Conservation (phyloP, 441 rosid species). For the Pelargonium citronellum region DNA sequence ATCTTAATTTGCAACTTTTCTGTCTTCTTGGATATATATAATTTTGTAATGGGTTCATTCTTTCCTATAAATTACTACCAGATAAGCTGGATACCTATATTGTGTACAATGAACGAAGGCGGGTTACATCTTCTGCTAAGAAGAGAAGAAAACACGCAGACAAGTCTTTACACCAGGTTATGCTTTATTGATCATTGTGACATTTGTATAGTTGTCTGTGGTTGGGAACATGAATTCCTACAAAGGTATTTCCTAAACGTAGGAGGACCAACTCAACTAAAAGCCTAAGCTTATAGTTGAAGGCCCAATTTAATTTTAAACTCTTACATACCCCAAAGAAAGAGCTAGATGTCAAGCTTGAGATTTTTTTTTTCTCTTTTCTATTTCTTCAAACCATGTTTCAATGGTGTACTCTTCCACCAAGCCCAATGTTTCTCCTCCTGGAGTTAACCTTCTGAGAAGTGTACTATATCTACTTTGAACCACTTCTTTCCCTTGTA, state of each 20-base stretch:
- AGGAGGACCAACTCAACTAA: no score
- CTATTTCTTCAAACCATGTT: no score
- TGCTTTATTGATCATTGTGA: constrained; percentile 23
- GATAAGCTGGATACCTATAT: constrained; percentile 73
- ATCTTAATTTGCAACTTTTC: constrained; percentile 3
- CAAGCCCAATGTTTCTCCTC: no score
- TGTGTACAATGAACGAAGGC: constrained; percentile 75
- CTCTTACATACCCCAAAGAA: no score
- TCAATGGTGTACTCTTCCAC: no score
- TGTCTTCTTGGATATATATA: background rate
- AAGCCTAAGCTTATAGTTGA: no score
- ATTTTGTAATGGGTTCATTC: background rate
- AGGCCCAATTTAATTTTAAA: no score
- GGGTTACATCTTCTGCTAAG: constrained; percentile 90
- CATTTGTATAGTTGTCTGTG: background rate
- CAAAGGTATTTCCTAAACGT: background rate
- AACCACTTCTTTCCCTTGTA: constrained; percentile 2
- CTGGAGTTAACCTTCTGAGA: background rate
- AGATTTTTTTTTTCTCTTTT: no score
- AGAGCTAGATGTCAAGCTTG: no score
- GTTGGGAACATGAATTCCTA: constrained; percentile 7
- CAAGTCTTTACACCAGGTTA: constrained; percentile 76
- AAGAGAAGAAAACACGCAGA: constrained; percentile 63
- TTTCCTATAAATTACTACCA: constrained; percentile 22
- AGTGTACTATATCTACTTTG: background rate